Evolutionary conservation across 2,329 filamentous ascomycete genomes (phyloP), one percentile per base, ranked within the genome.

Genomic region (Microsporum audouinii): DNA sequence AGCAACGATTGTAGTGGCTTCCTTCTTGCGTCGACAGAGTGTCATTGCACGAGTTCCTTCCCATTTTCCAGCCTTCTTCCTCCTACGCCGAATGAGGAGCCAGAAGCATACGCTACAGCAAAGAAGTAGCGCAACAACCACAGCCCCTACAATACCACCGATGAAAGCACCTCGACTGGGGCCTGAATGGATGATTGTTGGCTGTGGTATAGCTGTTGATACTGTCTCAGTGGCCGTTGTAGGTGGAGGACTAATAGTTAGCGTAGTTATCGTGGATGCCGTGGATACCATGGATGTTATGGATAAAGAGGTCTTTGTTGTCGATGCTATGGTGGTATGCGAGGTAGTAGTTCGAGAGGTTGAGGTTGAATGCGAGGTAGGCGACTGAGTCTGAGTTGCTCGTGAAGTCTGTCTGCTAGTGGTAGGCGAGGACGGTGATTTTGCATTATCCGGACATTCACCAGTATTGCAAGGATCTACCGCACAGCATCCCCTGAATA

Each of bases 401-500:
- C 27, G 45, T 10, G 10, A 31, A 31, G 45, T 14, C 27, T 23
- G 27, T 2, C 23, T 31, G 45, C 23, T 51, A 7, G 23, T 14
- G 27, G 23, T 51, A 8, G 45, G 8, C 8, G 27, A 14, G 12
- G 23, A 49, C 7, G 53, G 17, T 14, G n/a, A 36, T n/a, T 43
- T 43, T n/a, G 39, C 2, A 8, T 23, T 17, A 10, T 58, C 57
- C 6, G 34, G 29, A 5, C 53, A 47, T 14, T 49, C 14, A 58
- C 63, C 63, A 56, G 57, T 59, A 10, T 41, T 39, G 57, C 63
- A 65, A 59, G 63, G 62, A 33, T 65, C 58, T 39, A 29, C 6
- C n/a, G 12, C 29, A 43, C 63, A 65, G 43, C 63, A 65, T 61
- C 63, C 63, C 7, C 23, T 34, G 41, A 61, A 65, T 7, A 36